Conservation (phyloP, 257 asterid genomes). For the Solanum pinnatisectum region DNA sequence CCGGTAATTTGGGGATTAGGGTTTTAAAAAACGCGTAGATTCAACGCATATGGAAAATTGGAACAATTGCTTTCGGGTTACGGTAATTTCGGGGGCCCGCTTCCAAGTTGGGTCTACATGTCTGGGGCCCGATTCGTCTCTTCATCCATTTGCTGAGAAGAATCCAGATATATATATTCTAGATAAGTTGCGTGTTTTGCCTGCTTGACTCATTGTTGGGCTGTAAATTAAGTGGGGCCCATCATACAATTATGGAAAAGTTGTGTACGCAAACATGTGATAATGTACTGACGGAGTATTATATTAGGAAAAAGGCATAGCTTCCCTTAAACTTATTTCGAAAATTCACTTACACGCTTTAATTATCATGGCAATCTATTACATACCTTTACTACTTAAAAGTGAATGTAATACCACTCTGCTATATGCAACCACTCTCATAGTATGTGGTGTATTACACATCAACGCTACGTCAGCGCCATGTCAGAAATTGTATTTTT, state of each 20-base stretch:
- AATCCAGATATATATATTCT: background rate
- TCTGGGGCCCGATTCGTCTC: background rate
- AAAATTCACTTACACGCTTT: no score
- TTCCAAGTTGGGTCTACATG: background rate
- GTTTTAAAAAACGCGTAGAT: conserved; percentile 21
- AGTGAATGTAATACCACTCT: no score
- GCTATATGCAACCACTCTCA: no score
- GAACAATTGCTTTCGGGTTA: background rate
- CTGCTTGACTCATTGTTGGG: background rate
- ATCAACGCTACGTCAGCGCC: no score
- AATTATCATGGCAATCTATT: no score
- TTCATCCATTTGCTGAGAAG: background rate
- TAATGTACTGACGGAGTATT: no score
- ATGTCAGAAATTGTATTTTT: no score
- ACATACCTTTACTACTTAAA: no score
- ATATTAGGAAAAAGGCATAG: no score
- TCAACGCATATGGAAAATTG: conserved; percentile 17
- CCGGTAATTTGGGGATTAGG: background rate
- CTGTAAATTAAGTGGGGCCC: background rate
- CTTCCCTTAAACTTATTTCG: no score
- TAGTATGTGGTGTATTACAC: no score
- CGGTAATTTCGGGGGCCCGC: background rate
- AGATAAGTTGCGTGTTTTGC: background rate
- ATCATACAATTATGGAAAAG: background rate
- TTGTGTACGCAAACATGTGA: background rate